A percentile compares a stretch with the other conserved stretches of the same genome.
phyloP scores from a whole-genome alignment of 371 early-diverging fungal genomes.

The Rhizopus arrhizus region DNA sequence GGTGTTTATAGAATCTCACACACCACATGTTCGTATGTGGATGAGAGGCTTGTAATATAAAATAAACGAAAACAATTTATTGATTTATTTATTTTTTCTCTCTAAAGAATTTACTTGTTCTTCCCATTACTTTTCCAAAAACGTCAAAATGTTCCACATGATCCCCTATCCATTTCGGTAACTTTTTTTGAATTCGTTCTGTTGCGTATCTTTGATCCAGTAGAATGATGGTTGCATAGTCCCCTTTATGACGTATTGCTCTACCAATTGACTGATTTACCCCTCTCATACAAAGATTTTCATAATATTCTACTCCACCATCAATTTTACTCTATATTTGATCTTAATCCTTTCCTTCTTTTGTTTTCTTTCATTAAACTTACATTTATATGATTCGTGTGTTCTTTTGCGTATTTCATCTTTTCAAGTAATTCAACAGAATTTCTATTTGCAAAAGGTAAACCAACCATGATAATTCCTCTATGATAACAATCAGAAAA shows the following conservation, averaged over 20 bases:
- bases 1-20: slow-evolving; percentile 43
- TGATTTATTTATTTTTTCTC: slow-evolving; percentile 11
- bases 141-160: slow-evolving; percentile 53
- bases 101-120: slow-evolving; percentile 55
- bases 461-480: slow-evolving; percentile 86
- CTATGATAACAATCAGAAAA: slow-evolving; percentile 25
- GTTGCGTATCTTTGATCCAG: slow-evolving; percentile 70
- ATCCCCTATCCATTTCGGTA: slow-evolving; percentile 70
- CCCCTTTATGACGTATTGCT: slow-evolving; percentile 87
- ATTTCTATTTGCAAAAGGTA: slow-evolving; percentile 81
- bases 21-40: slow-evolving; percentile 50
- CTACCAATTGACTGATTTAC: slow-evolving; percentile 98
- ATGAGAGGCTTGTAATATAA: slow-evolving; percentile 19
- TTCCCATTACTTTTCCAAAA: slow-evolving; percentile 56
- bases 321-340: slow-evolving; percentile 9
- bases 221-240: slow-evolving; percentile 78
- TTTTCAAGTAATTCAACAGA: slow-evolving; percentile 81
- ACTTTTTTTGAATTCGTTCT: slow-evolving; percentile 53
- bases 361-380: slow-evolving; percentile 3
- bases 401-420: slow-evolving; percentile 63
- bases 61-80: background rate
- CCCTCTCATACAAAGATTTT: slow-evolving; percentile 92
- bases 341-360: background rate
- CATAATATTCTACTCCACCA: slow-evolving; percentile 78
- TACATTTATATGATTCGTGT: slow-evolving; percentile 9